Evolutionary conservation across 2,329 filamentous ascomycete genomes (phyloP), one percentile per base, ranked within the genome.

Genomic region (Piedraia hortae): DNA sequence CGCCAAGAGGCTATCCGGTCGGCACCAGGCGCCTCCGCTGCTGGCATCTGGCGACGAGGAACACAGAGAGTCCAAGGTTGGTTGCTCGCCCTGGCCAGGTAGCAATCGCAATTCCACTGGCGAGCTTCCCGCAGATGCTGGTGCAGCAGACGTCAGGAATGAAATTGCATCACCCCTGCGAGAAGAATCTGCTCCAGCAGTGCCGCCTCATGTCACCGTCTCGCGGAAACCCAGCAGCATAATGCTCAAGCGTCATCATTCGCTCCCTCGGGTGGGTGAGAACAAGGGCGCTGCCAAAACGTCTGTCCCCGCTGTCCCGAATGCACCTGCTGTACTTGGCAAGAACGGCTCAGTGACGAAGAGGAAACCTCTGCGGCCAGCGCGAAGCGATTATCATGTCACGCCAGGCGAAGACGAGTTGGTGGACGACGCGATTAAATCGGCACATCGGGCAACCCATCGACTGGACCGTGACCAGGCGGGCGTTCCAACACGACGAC

Each of bases 401-500:
- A n/a, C 85, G 1, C 80, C 89, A 36, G 85, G 97, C 45, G 82
- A 93, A 40, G 85, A 97, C 27, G 85, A 97, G 47, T 58, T 97
- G 6, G 56, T 93, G 6, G 80, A 91, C 34, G 85, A 97, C 46
- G 78, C 67, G 10, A 54, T 91, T 18, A 60, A 66, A 21, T 75
- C 73, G 4, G 73, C 78, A 0, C 68, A 69, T 35, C 63, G 62
- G 28, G 74, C 67, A 5, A 71, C 73, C 38, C 69, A 63, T 39
- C 65, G 64, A 6, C 53, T 89, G 28, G 74, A 65, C 26, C n/a
- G n/a, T n/a, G 45, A 41, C 40, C 29, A 37, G 36, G 24, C 47
- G 37, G 20, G 27, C 11, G 22, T 24, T 15, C 22, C 35, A 24
- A 48, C 50, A 22, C 51, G 48, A 21, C 47, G 51, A 20, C 45